These are phyloP conservation scores for Dactylellina haptotyla DNA, from an alignment of 2,329 filamentous ascomycete species.

Conservation along the genomic window DNA sequence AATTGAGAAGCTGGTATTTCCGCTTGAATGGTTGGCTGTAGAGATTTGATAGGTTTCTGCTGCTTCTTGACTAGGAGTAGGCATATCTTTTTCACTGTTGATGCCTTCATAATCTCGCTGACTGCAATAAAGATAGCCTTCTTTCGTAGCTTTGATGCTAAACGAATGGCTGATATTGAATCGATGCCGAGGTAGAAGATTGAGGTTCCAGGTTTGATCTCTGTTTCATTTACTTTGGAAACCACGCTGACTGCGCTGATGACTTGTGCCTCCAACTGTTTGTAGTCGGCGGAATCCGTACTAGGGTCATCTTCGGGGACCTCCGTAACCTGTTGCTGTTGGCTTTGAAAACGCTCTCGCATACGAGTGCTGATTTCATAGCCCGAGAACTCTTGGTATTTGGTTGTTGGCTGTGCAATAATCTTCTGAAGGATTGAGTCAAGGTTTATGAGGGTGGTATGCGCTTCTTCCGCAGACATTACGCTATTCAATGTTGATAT, in stretches of 20 bases:
- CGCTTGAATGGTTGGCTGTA: conserved; percentile 52
- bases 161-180: conserved; percentile 90
- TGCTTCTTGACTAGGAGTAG: conserved; percentile 54
- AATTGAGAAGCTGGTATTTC: conserved; percentile 62
- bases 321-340: conserved; percentile 1
- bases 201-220: conserved; percentile 71
- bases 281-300: conserved; percentile 59
- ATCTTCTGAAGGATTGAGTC: conserved; percentile 40
- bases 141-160: conserved; percentile 75
- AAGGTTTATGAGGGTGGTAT: conserved; percentile 11
- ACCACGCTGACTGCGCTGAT: conserved; percentile 62
- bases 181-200: conserved; percentile 89
- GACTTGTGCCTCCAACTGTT: conserved; percentile 64
- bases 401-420: conserved; percentile 11
- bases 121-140: conserved; percentile 72
- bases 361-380: conserved; percentile 44
- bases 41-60: conserved; percentile 21
- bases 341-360: conserved; percentile 33
- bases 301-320: conserved; percentile 13
- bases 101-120: conserved; percentile 74
- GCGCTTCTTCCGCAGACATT: conserved; percentile 64
- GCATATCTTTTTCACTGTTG: conserved; percentile 74
- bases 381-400: conserved; percentile 8
- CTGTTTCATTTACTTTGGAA: conserved; percentile 69
- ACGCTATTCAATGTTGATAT: conserved; percentile 71